phyloP scores from a whole-genome alignment of 345 rosid genomes.

The Corymbia maculata region DNA sequence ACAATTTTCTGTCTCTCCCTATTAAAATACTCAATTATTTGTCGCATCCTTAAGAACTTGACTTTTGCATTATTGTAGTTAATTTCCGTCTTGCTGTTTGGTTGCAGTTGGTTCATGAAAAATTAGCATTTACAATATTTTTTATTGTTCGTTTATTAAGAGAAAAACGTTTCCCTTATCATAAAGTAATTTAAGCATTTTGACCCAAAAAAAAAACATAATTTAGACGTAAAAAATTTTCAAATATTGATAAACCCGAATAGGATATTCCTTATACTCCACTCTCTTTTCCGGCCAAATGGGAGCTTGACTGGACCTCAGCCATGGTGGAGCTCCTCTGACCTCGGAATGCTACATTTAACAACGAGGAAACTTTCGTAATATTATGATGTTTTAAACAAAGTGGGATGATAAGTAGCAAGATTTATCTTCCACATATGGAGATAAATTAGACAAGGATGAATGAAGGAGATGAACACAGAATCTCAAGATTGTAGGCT shows the following conservation, averaged over 20 bases:
- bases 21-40: too few relatives aligned
- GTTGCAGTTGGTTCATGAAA: neutral
- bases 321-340: neutral
- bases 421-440: neutral
- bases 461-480: neutral
- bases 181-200: too few relatives aligned
- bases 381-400: neutral
- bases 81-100: accelerated
- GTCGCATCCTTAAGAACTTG: neutral
- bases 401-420: neutral
- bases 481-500: neutral
- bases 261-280: neutral
- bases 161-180: neutral
- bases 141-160: neutral
- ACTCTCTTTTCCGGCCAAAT: neutral
- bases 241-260: neutral
- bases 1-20: neutral
- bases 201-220: too few relatives aligned
- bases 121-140: neutral
- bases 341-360: neutral
- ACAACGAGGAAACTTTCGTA: neutral
- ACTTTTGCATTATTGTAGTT: neutral
- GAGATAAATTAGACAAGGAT: neutral
- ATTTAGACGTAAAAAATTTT: neutral
- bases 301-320: neutral